Conservation (phyloP, 345 rosid genomes). For the Kernera saxatilis region DNA sequence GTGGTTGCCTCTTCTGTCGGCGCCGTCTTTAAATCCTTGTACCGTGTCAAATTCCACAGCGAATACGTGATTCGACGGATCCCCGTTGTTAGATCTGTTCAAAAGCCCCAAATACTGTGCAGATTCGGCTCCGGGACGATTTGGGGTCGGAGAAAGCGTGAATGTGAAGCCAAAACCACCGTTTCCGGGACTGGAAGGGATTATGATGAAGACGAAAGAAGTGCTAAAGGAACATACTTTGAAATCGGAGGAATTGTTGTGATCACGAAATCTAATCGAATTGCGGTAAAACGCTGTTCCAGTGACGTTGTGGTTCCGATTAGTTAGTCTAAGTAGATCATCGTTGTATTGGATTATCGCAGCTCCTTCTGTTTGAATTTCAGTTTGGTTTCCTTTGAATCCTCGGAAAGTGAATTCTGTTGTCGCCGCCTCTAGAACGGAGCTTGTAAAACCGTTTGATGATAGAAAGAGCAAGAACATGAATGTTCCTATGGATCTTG, state of each 20-base stretch:
- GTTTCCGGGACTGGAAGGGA: conserved; percentile 21
- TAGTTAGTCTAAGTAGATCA: conserved; percentile 23
- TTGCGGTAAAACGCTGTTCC: conserved; percentile 27
- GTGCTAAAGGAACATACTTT: conserved; percentile 44
- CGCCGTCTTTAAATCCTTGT: conserved; percentile 34
- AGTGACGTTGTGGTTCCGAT: conserved; percentile 3
- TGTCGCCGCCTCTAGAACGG: neutral
- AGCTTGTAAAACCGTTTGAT: neutral
- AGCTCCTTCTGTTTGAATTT: conserved; percentile 14
- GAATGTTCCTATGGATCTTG: conserved; percentile 6
- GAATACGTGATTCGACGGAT: conserved; percentile 36
- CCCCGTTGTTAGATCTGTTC: conserved; percentile 23
- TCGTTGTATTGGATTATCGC: neutral
- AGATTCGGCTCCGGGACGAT: conserved; percentile 35
- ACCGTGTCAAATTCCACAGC: conserved; percentile 64
- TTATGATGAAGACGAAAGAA: conserved; percentile 44
- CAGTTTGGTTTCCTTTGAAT: conserved; percentile 19
- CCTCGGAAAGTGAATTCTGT: conserved; percentile 28
- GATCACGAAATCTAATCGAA: conserved; percentile 10
- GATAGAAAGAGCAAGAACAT: conserved; percentile 15
- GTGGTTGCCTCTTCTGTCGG: conserved; percentile 39
- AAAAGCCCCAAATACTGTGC: conserved; percentile 51
- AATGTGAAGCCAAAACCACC: conserved; percentile 60
- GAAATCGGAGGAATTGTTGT: neutral
- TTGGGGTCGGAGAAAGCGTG: conserved; percentile 37